Percentiles rank a stretch among this genome's conserved stretches.
phyloP scores from a whole-genome alignment of 1,284 basidiomycete species.

The Naganishia liquefaciens region DNA sequence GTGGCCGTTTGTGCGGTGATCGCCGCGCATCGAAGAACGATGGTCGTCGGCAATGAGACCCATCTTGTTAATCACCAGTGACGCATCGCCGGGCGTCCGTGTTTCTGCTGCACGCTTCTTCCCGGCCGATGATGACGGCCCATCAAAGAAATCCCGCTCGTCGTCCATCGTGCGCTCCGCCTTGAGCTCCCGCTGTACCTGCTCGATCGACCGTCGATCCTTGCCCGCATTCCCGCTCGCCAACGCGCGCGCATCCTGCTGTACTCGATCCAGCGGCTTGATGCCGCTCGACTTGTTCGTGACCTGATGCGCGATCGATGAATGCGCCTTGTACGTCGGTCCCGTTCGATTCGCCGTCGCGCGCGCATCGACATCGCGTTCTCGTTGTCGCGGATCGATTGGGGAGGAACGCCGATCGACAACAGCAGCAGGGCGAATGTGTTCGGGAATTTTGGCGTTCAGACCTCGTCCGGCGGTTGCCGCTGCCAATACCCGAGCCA shows the following conservation, averaged over 20 bases:
- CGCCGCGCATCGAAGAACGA: not conserved
- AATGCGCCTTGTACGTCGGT: conserved; percentile 28
- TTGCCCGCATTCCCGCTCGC: conserved; percentile 7
- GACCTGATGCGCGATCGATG: conserved; percentile 18
- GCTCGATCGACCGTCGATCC: conserved; percentile 25
- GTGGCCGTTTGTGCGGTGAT: not conserved
- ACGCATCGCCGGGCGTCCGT: conserved; percentile 1
- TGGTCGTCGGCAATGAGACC: conserved; percentile 15
- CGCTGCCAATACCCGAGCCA: conserved; percentile 22
- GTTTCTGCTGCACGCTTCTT: conserved; percentile 1
- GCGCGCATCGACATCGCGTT: not conserved
- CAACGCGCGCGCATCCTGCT: conserved; percentile 5
- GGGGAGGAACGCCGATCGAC: not conserved
- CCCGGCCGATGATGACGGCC: conserved; percentile 4
- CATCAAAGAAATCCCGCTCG: conserved; percentile 23
- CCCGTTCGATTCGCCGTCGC: conserved; percentile 22
- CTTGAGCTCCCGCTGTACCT: conserved; percentile 15
- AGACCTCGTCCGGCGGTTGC: conserved; percentile 23
- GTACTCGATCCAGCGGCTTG: conserved; percentile 16
- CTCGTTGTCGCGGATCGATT: not conserved
- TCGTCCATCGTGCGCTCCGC: conserved; percentile 4
- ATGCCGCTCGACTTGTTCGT: conserved; percentile 10
- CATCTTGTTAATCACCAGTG: conserved; percentile 22
- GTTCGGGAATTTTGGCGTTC: conserved; percentile 24
- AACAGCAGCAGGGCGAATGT: not conserved